Conservation (phyloP, 768 basidiomycete genomes). For the Hysterangium stoloniferum region DNA sequence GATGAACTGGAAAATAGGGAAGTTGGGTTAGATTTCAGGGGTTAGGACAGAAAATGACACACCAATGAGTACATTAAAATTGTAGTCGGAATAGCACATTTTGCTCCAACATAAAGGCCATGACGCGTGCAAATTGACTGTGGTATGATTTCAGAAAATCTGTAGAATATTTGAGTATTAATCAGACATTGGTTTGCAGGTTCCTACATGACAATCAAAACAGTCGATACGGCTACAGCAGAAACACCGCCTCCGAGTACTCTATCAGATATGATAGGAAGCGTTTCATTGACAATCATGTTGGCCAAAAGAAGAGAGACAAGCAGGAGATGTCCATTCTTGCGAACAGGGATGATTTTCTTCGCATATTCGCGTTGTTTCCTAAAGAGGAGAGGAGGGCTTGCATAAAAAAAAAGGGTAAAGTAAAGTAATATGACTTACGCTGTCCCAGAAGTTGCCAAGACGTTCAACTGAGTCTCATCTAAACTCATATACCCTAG, state of each 20-base stretch:
- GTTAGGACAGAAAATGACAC: conserved; percentile 6
- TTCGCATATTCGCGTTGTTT: conserved; percentile 74
- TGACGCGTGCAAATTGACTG: conserved; percentile 89
- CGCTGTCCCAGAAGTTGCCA: conserved; percentile 80
- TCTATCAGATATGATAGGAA: conserved; percentile 76
- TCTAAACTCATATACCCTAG: conserved; percentile 91
- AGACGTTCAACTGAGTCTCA: conserved; percentile 83
- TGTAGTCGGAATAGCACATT: conserved; percentile 68
- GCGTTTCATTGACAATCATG: conserved; percentile 87
- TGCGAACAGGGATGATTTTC: conserved; percentile 80
- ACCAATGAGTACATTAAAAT: conserved; percentile 65
- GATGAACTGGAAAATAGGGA: conserved; percentile 39
- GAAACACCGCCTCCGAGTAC: conserved; percentile 72
- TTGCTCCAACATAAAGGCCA: conserved; percentile 82
- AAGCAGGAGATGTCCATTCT: conserved; percentile 75
- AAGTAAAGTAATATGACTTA: conserved; percentile 29
- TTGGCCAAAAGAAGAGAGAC: conserved; percentile 80
- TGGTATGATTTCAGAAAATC: conserved; percentile 88
- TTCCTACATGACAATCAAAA: conserved; percentile 78
- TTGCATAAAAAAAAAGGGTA: conserved; percentile 2
- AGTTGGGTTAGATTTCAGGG: neutral
- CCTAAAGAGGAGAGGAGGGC: conserved; percentile 27
- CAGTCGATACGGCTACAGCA: conserved; percentile 76
- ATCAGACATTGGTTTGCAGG: neutral
- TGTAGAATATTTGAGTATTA: conserved; percentile 23